Evolutionary conservation across 306 rosid genomes (phyloP).

Genomic region (Astragalus membranaceus): DNA sequence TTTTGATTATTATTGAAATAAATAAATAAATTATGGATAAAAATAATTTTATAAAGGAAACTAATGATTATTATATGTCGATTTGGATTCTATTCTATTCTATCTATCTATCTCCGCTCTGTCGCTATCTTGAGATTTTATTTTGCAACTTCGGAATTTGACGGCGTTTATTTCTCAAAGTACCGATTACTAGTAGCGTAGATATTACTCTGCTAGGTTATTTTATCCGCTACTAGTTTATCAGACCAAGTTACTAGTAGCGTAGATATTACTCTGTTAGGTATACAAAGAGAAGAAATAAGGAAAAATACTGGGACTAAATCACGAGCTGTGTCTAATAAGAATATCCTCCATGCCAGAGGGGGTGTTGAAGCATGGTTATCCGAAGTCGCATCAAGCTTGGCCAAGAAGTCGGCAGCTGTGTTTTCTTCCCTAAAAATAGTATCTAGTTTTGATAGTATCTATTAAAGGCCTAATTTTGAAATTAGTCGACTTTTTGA

Average conservation of each 20-base stretch:
- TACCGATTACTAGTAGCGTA: neutral
- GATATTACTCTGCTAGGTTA: neutral
- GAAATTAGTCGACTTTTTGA: no score
- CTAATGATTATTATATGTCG: neutral
- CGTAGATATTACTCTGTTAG: neutral
- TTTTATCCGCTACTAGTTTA: no score
- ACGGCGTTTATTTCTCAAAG: neutral
- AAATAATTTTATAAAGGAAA: neutral
- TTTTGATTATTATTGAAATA: constrained; percentile 21
- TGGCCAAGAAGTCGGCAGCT: no score
- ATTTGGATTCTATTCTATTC: neutral
- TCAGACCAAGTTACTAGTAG: neutral
- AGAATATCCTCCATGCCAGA: no score
- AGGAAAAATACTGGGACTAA: no score
- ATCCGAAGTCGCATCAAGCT: no score
- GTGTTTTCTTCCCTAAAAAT: no score
- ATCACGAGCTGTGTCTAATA: no score
- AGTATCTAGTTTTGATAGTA: no score
- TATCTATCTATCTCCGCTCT: neutral
- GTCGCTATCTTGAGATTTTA: constrained; percentile 13
- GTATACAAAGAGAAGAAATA: no score
- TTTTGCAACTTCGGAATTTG: neutral
- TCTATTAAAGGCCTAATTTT: no score
- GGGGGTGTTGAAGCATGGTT: no score
- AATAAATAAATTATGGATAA: neutral